Evolutionary conservation across 2,329 filamentous ascomycete species (phyloP).

Genomic region (Botrytis hyacinthi): DNA sequence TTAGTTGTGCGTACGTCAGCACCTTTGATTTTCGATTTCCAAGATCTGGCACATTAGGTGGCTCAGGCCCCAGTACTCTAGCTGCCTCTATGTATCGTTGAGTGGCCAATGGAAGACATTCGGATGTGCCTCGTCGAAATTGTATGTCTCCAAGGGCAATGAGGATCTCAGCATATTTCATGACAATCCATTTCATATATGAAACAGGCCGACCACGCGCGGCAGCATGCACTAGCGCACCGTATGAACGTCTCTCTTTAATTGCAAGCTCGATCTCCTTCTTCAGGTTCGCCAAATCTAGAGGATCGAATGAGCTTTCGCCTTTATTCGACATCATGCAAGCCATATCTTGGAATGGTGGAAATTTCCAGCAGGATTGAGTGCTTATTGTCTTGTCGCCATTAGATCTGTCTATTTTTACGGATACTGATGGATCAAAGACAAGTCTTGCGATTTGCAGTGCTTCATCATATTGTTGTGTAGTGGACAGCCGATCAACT

Average conservation of each 20-base stretch:
- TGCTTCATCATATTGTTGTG: slow-evolving; percentile 32
- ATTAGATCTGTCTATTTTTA: background rate
- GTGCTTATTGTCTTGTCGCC: background rate
- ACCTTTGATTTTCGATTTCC: background rate
- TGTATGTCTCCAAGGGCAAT: slow-evolving; percentile 37
- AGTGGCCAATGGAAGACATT: slow-evolving; percentile 37
- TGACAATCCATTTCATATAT: slow-evolving; percentile 39
- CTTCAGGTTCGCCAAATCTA: background rate
- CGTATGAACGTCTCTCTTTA: slow-evolving; percentile 21
- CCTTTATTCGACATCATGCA: background rate
- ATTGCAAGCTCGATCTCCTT: slow-evolving; percentile 1
- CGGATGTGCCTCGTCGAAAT: slow-evolving; percentile 35
- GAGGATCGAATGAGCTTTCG: slow-evolving; percentile 32
- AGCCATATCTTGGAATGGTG: slow-evolving; percentile 1
- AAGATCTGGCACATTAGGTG: background rate
- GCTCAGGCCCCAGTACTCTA: slow-evolving; percentile 33
- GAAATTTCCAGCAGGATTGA: background rate
- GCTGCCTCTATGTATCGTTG: slow-evolving; percentile 36
- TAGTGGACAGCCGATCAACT: slow-evolving; percentile 26
- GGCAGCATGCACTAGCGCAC: slow-evolving; percentile 32
- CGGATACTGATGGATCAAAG: background rate
- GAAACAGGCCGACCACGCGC: slow-evolving; percentile 32
- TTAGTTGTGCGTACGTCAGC: background rate
- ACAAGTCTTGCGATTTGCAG: background rate
- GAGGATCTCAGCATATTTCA: slow-evolving; percentile 40